phyloP scores from a whole-genome alignment of 768 basidiomycete genomes.

The Grammothele lineata region DNA sequence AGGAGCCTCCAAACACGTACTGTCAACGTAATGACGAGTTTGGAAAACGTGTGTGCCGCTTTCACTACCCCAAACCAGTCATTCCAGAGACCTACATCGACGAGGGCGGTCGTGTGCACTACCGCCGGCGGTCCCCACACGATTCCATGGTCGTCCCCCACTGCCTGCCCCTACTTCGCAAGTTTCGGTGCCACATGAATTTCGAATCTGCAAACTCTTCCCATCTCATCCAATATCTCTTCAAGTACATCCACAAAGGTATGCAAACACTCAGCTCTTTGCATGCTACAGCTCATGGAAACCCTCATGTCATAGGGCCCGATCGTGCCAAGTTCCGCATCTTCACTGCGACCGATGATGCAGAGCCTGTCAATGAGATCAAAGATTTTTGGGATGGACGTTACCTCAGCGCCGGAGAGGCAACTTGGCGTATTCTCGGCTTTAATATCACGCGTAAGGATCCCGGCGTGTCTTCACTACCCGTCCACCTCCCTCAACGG shows the following conservation, averaged over 20 bases:
- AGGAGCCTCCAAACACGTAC: too few relatives aligned
- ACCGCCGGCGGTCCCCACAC: slow-evolving; percentile 18
- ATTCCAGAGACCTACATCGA: slow-evolving; percentile 25
- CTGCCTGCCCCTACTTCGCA: slow-evolving; percentile 20
- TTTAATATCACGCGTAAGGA: slow-evolving; percentile 31
- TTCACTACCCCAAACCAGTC: slow-evolving; percentile 18
- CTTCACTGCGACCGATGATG: too few relatives aligned
- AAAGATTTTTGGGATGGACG: slow-evolving; percentile 31
- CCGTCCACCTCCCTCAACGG: slow-evolving; percentile 28
- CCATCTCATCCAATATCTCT: slow-evolving; percentile 35
- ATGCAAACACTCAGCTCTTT: too few relatives aligned
- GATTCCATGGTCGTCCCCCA: slow-evolving; percentile 31
- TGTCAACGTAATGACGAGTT: slow-evolving; percentile 20
- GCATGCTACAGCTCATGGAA: not conserved
- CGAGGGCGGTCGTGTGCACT: slow-evolving; percentile 25
- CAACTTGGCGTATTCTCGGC: slow-evolving; percentile 33
- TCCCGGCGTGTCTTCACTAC: slow-evolving; percentile 30
- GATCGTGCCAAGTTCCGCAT: too few relatives aligned
- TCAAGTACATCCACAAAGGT: slow-evolving; percentile 40
- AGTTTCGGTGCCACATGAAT: slow-evolving; percentile 35
- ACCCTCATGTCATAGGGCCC: too few relatives aligned
- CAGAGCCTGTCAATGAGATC: slow-evolving; percentile 28
- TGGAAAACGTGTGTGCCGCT: slow-evolving; percentile 20
- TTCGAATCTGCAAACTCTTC: slow-evolving; percentile 28
- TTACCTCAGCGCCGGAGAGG: slow-evolving; percentile 33